Base-by-base conservation (phyloP, 805 yeast genomes). In the Wickerhamomyces tratensis region DNA sequence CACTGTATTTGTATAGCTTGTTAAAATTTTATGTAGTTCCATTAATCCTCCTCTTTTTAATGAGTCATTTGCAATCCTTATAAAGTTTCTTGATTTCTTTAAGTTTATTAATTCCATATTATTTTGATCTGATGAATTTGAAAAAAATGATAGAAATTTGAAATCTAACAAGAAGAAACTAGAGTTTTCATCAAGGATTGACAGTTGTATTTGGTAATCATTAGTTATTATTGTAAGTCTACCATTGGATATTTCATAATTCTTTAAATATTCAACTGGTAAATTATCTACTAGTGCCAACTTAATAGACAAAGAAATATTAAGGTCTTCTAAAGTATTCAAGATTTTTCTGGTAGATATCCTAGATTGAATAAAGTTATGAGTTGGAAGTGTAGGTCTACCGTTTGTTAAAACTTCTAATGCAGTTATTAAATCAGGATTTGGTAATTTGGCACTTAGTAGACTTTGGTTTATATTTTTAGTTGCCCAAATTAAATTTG, bases 391-490 rank as follows among this genome's bases (percentile, higher is more conserved):
- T 35, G 75, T 78, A 1, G 97, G 96, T 47, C 82, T 67, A 5
- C 95, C 95, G 35, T 75, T 69, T 36, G 79, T 75, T 42, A 89
- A 67, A 0, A 93, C 96, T 56, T 91, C 94, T 50, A 91, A 65
- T 1, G 95, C 86, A 0, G 98, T 89, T 25, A 79, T 72, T 20
- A 93, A 60, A 61, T 93, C 99, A 0, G 96, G 93, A 59, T 87
- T 86, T 6, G 96, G 95, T 41, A 91, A 64, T 54, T 94, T 89
- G 0, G 98, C 98, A 29, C 88, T 85, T 1, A 87, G 75, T 48
- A 85, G 62, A n/a, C 82, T 76, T 41, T 78, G 75, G 48, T 80
- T 85, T 25, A 84, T 65, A n/a, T 71, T 69, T 47, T 80, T 84
- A 35, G 88, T 65, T 11, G 83, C 79, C 64, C 80, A 73, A 15